A percentile compares a stretch with the other conserved stretches of the same genome.
These are phyloP conservation scores for Penicillium riverlandense DNA, from an alignment of 495 filamentous ascomycete genomes.

Conservation along the genomic window DNA sequence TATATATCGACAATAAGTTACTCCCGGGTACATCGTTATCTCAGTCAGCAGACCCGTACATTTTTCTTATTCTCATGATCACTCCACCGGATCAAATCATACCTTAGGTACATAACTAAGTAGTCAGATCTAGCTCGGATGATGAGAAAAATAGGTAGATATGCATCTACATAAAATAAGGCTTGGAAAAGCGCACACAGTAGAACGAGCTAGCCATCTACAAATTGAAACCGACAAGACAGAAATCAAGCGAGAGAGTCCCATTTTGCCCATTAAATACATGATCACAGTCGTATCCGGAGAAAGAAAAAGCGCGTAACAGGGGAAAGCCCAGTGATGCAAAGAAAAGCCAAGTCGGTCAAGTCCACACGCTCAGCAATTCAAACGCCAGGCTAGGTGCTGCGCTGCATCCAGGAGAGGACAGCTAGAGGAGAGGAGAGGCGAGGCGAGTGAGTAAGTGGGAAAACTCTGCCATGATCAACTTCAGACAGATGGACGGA, in stretches of 20 bases:
- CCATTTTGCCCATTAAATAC: slow-evolving; percentile 31
- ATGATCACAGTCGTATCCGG: slow-evolving; percentile 20
- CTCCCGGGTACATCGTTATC: too few species aligned
- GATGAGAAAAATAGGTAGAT: too few species aligned
- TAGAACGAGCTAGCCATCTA: not conserved
- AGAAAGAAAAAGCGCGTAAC: not conserved
- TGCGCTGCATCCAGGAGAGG: not conserved
- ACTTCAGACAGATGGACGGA: not conserved
- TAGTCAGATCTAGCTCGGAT: too few species aligned
- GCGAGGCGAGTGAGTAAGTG: not conserved
- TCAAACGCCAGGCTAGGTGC: slow-evolving; percentile 2
- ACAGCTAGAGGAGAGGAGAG: not conserved
- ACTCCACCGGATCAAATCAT: too few species aligned
- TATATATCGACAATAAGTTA: too few species aligned
- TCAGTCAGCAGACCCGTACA: too few species aligned
- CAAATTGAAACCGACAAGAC: not conserved
- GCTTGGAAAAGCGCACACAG: not conserved
- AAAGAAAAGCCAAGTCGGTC: not conserved
- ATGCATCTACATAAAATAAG: not conserved
- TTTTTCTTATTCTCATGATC: too few species aligned
- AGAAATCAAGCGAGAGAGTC: slow-evolving; percentile 9
- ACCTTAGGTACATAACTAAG: too few species aligned
- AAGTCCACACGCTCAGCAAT: slow-evolving; percentile 6
- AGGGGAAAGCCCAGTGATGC: not conserved
- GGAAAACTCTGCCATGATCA: too few species aligned